A percentile compares a stretch with the other conserved stretches of the same genome.
These are phyloP conservation scores for Fusarium fujikuroi DNA, from an alignment of 2,329 filamentous ascomycete genomes.

Conservation along the genomic window DNA sequence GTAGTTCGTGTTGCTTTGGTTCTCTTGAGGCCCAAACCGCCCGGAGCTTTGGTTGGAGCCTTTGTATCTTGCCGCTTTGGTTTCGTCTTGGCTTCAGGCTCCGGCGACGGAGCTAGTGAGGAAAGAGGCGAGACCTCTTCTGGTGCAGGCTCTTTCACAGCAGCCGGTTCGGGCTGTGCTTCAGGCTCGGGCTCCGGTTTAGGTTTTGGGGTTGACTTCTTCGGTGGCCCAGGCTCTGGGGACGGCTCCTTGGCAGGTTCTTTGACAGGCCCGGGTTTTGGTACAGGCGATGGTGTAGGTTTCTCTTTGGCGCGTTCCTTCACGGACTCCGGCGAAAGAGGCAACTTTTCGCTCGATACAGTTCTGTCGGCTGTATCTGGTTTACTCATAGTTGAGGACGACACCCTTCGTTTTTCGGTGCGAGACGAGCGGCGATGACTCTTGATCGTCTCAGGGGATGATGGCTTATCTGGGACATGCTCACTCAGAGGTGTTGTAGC, in stretches of 20 bases:
- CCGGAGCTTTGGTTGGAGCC: conserved; percentile 21
- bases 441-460: conserved; percentile 37
- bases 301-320: conserved; percentile 17
- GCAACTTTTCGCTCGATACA: conserved; percentile 6
- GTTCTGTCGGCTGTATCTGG: conserved; percentile 30
- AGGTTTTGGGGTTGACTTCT: conserved; percentile 14
- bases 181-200: conserved; percentile 12
- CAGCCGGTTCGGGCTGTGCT: conserved; percentile 2
- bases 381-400: conserved; percentile 36
- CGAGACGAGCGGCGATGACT: conserved; percentile 41
- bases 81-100: conserved; percentile 28
- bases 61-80: conserved; percentile 38
- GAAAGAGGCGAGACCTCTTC: conserved; percentile 25
- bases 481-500: conserved; percentile 22
- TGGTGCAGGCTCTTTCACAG: conserved; percentile 6
- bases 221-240: conserved; percentile 17
- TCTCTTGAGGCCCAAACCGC: conserved; percentile 59
- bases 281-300: conserved; percentile 1
- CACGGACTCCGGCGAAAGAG: conserved; percentile 4
- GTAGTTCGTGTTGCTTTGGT: conserved; percentile 64
- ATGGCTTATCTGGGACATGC: conserved; percentile 18
- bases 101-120: conserved; percentile 16
- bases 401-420: conserved; percentile 35
- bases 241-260: conserved; percentile 27
- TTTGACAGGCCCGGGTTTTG: conserved; percentile 17